Evolutionary conservation across 1,139 yeast genomes (phyloP), one percentile per base, ranked within the genome.

Genomic region (Petasospora rhodanensis): DNA sequence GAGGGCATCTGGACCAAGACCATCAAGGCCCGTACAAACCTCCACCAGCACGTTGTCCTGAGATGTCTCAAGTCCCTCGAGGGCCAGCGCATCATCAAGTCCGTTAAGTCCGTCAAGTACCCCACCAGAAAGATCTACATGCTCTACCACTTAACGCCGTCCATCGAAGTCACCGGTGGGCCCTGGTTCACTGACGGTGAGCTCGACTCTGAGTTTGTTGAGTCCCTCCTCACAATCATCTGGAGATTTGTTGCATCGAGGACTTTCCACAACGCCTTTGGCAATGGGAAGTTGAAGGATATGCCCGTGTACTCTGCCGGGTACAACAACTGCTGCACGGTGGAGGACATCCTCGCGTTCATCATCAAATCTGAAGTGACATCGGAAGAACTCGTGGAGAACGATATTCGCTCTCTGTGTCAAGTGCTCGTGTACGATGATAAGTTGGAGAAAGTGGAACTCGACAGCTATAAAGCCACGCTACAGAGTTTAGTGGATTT

Each of bases 101-200:
- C 86, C 38, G 87, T 91, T 55, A 91, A 91, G 57, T 78, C 87
- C 12, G 98, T 93, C 17, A 91, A 87, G 55, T 83, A 77, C 55
- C 97, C 97, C n/a, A 91, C 97, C 4, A 71, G 98, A 47, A 93
- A 91, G 57, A 91, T 91, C 26, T 93, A 87, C 61, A 91, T 91
- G 97, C 68, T 93, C 41, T 89, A 87, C 56, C 81, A 86, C 52
- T 63, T 93, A 47, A 95, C 86, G 55, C 99, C 99, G 7, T 81
- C 95, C 5, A 78, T 85, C 22, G 97, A 89, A 49, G 93, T 91
- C 26, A 91, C 98, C 1, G 99, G 99, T 42, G 99, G 98, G 2
- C 98, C 98, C 3, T 91, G 98, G 98, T 93, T 89, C 58, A 87
- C 97, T 0, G 98, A 93, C 55, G 78, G 89, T 21, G 98, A 91